Evolutionary conservation across 306 rosid species (phyloP).

Genomic region (Trifolium subterraneum): DNA sequence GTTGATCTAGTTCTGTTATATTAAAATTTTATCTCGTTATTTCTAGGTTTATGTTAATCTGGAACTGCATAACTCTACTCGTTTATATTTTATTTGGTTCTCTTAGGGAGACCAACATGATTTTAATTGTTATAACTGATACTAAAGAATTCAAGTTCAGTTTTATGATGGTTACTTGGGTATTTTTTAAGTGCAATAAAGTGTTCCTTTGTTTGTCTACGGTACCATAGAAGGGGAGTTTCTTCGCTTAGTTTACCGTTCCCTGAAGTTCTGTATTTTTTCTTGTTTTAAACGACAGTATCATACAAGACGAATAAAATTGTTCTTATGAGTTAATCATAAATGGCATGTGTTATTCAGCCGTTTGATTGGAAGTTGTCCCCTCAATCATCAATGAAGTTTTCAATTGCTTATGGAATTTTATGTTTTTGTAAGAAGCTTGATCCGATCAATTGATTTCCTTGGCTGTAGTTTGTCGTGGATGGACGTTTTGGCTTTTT

Average conservation of each 20-base stretch:
- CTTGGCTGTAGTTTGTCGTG: not conserved
- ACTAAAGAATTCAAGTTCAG: slow-evolving; percentile 31
- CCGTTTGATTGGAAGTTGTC: not conserved
- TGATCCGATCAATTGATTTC: not conserved
- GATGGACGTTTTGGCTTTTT: no score
- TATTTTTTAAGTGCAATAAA: slow-evolving; percentile 37
- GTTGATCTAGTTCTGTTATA: slow-evolving; percentile 49
- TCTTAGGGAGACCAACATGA: slow-evolving; percentile 30
- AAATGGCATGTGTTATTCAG: slow-evolving; percentile 2
- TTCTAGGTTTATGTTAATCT: slow-evolving; percentile 38
- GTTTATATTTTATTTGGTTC: slow-evolving; percentile 39
- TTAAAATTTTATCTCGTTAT: slow-evolving; percentile 18
- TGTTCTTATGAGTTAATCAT: not conserved
- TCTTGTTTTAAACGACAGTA: not conserved
- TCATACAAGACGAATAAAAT: not conserved
- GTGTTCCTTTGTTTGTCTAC: not conserved
- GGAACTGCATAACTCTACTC: slow-evolving; percentile 42
- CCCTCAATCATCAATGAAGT: not conserved
- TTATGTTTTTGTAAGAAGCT: not conserved
- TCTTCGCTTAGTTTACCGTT: not conserved
- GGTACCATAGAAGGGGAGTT: slow-evolving; percentile 3
- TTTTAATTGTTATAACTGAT: slow-evolving; percentile 43
- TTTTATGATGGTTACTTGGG: slow-evolving; percentile 32
- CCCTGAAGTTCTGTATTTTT: not conserved
- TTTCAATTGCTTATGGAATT: not conserved